Evolutionary conservation across 495 filamentous ascomycete genomes (phyloP), one percentile per base, ranked within the genome.

Genomic region (Lasiosphaeria miniovina): DNA sequence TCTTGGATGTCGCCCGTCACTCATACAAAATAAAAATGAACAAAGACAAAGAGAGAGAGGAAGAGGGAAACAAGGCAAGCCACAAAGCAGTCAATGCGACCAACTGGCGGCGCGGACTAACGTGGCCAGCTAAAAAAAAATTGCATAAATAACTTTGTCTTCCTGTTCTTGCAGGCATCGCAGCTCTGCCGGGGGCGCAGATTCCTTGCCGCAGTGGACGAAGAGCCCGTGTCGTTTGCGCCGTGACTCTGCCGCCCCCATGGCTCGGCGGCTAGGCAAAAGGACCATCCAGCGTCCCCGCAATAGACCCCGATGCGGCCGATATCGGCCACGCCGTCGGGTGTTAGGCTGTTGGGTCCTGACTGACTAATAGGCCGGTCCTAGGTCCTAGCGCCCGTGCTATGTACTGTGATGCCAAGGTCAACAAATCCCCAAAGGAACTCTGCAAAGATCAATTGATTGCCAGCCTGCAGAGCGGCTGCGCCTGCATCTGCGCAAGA

Each of bases 121-220:
- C 24, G 38, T 41, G 12, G 38, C 12, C 38, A 41, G 38, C 7
- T 3, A 41, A 12, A 41, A 8, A 12, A 41, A 12, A 41, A 7
- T 40, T 6, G 6, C 36, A 40, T 6, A 40, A 11, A 38, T 38
- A 53, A 34, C 46, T 58, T 59, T 34, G 57, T 59, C 33, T 59
- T 59, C 34, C 57, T 43, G 40, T 46, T 59, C 31, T 53, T 59
- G 49, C 57, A 59, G 17, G 35, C 49, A 35, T 59, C 49, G 57
- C 57, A 59, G 57, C 57, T 59, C 57, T 59, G 49, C n/a, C 57
- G 12, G 9, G 49, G 31, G 9, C 57, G 49, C 34, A 36, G 24
- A 38, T 7, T 36, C 36, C 41, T 24, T 11, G 43, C 43, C 43
- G 11, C 12, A n/a, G 12, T 46, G 12, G 11, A 11, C 15, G 4